Evolutionary conservation across 2,329 filamentous ascomycete species (phyloP), one percentile per base, ranked within the genome.

Genomic region (Trichoderma sp.): DNA sequence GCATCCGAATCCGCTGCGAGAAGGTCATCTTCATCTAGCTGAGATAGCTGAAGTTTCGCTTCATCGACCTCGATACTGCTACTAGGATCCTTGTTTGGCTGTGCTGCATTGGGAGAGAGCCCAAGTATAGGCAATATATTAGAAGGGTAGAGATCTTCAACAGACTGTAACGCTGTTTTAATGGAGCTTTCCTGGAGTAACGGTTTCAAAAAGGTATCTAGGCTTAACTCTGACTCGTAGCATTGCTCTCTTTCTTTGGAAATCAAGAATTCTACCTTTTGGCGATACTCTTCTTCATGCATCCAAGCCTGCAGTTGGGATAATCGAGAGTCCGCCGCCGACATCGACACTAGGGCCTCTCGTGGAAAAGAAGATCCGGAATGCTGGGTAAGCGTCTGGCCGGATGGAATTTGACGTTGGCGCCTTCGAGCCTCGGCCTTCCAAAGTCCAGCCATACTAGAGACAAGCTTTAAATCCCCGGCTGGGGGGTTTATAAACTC

Each of bases 381-480:
- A 88, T 95, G 76, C 89, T 93, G 6, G 86, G 89, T 36, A 89
- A 86, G 74, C 89, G 85, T 6, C 82, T 83, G 61, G 51, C 7
- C 36, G 14, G 91, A 84, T 2, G 89, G 88, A 87, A 95, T 91
- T 60, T 88, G 88, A 62, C 88, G 86, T 80, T 93, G 95, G 36
- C 95, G 89, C 58, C 95, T 89, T 72, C 90, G 90, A 0, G 92
- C 93, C 80, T 98, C 96, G 76, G 97, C 94, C 78, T 90, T 91
- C 96, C 96, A 99, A 3, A 99, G 82, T 0, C 93, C 92, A 70
- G 94, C 94, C 93, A 99, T 95, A 74, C 96, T 99, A 78, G 93
- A 91, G 6, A 99, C 95, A 12, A 97, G 86, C 78, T 97, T 97
- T 78, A 95, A 85, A 74, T 93, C 90, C 0, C 86, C 81, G 0